Evolutionary conservation across 495 filamentous ascomycete species (phyloP).

Genomic region (Tuber umbilicatum): DNA sequence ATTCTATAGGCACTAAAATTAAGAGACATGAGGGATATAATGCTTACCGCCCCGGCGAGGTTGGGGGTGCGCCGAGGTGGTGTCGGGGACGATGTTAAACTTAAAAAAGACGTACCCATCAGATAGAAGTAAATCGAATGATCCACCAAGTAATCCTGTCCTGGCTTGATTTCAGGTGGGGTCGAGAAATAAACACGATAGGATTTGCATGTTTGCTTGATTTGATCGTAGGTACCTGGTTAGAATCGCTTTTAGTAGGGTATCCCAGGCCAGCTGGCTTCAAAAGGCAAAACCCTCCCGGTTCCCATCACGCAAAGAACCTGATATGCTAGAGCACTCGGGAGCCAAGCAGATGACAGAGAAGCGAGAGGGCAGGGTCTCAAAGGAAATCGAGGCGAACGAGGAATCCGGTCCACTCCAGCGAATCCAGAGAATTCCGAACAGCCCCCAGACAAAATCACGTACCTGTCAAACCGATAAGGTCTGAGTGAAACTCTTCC

Average conservation of each 20-base stretch:
- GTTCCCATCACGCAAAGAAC: not conserved
- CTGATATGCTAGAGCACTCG: constrained; percentile 1
- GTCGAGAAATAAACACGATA: constrained; percentile 98
- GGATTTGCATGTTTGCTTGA: constrained; percentile 84
- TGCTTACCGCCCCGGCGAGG: not conserved
- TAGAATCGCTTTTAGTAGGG: constrained; percentile 7
- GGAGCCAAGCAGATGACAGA: not conserved
- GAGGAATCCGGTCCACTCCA: not conserved
- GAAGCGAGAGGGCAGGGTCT: not conserved
- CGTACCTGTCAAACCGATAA: constrained; percentile 69
- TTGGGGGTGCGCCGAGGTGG: not conserved
- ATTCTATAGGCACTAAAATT: not conserved
- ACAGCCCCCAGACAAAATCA: not conserved
- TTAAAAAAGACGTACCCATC: constrained; percentile 61
- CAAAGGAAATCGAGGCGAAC: not conserved
- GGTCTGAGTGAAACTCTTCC: constrained; percentile 79
- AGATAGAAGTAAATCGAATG: constrained; percentile 99
- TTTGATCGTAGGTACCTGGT: constrained; percentile 75
- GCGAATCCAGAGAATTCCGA: not conserved
- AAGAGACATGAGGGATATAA: not conserved
- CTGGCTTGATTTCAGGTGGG: constrained; percentile 74
- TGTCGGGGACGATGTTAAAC: not conserved
- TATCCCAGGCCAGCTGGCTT: not conserved
- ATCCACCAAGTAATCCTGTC: constrained; percentile 94
- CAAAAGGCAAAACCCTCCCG: not conserved